Evolutionary conservation across 192 early-diverging fungal species (phyloP).

Genomic region (Coemansia umbellata): DNA sequence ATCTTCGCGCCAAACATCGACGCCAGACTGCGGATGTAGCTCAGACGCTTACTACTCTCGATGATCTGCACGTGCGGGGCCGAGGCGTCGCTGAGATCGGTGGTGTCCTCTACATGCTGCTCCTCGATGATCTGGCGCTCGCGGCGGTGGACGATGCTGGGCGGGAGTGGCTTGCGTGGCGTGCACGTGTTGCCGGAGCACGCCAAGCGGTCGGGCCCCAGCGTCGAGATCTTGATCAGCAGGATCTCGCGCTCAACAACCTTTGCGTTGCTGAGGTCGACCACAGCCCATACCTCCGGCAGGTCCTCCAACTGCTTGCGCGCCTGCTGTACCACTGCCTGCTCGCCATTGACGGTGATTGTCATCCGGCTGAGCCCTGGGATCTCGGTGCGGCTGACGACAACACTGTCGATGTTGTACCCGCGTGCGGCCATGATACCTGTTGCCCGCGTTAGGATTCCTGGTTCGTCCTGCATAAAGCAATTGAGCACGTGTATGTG

Average conservation of each 20-base stretch:
- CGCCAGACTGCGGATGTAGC: constrained; percentile 59
- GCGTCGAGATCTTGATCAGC: constrained; percentile 88
- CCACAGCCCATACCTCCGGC: constrained; percentile 93
- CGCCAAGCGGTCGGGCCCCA: constrained; percentile 58
- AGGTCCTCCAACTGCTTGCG: constrained; percentile 91
- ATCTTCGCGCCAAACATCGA: constrained; percentile 81
- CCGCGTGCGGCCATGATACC: constrained; percentile 90
- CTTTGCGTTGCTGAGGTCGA: constrained; percentile 87
- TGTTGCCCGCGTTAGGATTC: constrained; percentile 70
- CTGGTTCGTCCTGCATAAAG: constrained; percentile 87
- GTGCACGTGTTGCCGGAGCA: constrained; percentile 40
- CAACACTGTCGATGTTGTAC: constrained; percentile 96
- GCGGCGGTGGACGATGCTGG: constrained; percentile 25
- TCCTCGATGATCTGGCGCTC: constrained; percentile 26
- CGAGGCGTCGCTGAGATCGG: constrained; percentile 11
- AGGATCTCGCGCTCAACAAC: constrained; percentile 91
- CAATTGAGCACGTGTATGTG: constrained; percentile 83
- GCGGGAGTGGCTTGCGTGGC: constrained; percentile 35
- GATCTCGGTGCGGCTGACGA: constrained; percentile 94
- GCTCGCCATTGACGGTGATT: constrained; percentile 85
- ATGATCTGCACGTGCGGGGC: constrained; percentile 66
- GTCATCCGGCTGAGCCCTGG: constrained; percentile 91
- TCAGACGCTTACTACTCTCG: constrained; percentile 55
- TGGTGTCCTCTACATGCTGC: constrained; percentile 7
- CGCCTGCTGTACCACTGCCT: constrained; percentile 83